These are phyloP conservation scores for Oryza longistaminata DNA, from an alignment of 176 grass and related monocot genomes.

Conservation along the genomic window DNA sequence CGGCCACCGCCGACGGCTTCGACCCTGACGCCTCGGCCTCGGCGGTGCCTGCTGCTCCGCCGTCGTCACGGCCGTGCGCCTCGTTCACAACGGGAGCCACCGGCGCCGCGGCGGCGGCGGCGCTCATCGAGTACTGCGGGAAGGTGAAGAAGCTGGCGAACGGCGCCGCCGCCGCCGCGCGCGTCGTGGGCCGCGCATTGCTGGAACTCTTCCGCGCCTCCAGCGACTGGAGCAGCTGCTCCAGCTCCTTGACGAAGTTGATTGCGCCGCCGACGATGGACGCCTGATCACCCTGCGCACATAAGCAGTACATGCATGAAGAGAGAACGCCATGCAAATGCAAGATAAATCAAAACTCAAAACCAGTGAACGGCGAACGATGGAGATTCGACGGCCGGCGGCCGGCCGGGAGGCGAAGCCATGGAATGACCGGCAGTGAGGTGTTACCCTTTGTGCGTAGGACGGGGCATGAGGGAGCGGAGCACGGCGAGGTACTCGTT, in stretches of 20 bases:
- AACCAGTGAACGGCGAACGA: background rate
- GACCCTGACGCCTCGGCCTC: constrained; percentile 28
- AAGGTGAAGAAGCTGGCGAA: constrained; percentile 73
- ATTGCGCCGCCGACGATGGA: constrained; percentile 90
- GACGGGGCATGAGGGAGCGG: constrained; percentile 81
- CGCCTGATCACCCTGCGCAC: constrained; percentile 82
- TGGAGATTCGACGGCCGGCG: background rate
- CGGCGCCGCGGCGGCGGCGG: background rate
- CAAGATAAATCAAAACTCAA: background rate
- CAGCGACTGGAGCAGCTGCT: constrained; percentile 78
- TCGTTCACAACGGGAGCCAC: background rate
- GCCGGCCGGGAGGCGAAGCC: background rate
- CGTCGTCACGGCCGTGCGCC: background rate
- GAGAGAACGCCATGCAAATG: background rate
- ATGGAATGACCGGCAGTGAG: background rate
- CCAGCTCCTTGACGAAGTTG: constrained; percentile 94
- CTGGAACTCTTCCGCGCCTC: constrained; percentile 44
- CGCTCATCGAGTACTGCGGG: constrained; percentile 65
- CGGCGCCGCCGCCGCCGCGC: constrained; percentile 7
- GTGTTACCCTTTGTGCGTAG: constrained; percentile 73
- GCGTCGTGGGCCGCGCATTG: background rate
- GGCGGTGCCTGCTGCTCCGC: background rate
- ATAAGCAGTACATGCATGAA: background rate
- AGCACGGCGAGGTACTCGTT: constrained; percentile 90
- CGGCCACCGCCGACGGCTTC: constrained; percentile 58